phyloP scores from a whole-genome alignment of 2,329 filamentous ascomycete species.

The Neopestalotiopsis rosae region DNA sequence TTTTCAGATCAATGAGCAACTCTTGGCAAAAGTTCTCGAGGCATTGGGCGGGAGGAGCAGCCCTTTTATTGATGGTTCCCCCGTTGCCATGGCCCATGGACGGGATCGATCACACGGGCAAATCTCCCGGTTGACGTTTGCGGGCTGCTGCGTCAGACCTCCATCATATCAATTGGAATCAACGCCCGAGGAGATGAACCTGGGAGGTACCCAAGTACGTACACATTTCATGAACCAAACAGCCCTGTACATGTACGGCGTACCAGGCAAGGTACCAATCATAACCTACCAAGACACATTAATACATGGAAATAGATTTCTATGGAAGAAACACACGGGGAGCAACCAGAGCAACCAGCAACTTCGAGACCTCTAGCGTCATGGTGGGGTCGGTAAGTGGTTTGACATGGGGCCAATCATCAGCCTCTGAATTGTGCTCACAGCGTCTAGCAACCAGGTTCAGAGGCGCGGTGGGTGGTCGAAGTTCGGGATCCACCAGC shows the following conservation, averaged over 20 bases:
- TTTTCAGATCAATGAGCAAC: background rate
- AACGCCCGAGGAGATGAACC: background rate
- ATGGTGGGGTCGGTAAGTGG: background rate
- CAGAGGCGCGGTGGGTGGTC: background rate
- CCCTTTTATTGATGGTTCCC: background rate
- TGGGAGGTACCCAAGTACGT: background rate
- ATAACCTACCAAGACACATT: background rate
- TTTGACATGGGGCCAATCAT: background rate
- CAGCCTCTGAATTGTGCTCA: background rate
- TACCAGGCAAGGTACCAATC: background rate
- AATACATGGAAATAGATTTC: background rate
- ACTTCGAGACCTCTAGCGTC: background rate
- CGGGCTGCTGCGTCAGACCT: background rate
- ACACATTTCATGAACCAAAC: background rate
- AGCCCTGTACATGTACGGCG: background rate
- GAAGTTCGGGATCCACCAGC: conserved; percentile 1
- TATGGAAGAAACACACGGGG: background rate
- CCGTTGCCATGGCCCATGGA: background rate
- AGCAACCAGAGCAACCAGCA: too few species aligned
- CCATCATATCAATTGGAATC: background rate
- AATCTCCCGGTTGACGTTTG: background rate
- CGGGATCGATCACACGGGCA: background rate
- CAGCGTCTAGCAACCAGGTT: background rate
- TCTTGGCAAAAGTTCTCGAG: background rate
- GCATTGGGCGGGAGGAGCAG: background rate